Conservation (phyloP, 257 asterid genomes). For the Cinchona pubescens region DNA sequence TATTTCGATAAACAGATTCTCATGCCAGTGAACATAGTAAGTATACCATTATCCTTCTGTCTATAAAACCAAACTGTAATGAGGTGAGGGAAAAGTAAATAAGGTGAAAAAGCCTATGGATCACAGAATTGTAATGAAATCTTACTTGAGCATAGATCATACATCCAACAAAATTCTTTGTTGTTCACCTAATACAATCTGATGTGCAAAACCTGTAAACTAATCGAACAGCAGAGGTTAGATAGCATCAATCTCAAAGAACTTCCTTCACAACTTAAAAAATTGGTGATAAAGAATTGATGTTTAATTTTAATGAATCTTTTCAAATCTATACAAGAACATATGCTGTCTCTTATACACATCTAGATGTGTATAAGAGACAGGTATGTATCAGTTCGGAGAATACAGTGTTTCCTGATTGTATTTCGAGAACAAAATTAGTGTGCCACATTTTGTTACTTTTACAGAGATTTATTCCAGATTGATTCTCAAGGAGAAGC, state of each 20-base stretch:
- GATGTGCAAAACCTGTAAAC: conserved; percentile 40
- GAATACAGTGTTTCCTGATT: neutral
- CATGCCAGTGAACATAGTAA: neutral
- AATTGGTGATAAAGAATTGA: neutral
- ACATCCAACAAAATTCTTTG: conserved; percentile 35
- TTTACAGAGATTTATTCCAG: neutral
- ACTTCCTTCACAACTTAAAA: neutral
- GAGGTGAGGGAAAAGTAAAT: neutral
- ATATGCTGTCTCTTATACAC: too few relatives aligned
- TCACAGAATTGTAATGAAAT: conserved; percentile 1
- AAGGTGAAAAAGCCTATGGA: neutral
- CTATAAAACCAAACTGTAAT: too few relatives aligned
- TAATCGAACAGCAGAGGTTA: conserved; percentile 10
- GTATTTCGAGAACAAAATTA: neutral
- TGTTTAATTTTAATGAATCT: neutral
- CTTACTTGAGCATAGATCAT: conserved; percentile 88
- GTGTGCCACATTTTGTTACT: neutral
- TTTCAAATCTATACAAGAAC: too few relatives aligned
- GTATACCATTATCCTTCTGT: neutral
- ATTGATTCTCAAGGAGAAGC: neutral
- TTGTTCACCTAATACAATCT: conserved; percentile 24
- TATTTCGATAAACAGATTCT: neutral
- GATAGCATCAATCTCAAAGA: conserved; percentile 4
- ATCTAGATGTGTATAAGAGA: too few relatives aligned
- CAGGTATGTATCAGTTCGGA: too few relatives aligned